Base-by-base conservation (phyloP, 192 early-diverging fungal genomes). In the Mortierella antarctica region DNA sequence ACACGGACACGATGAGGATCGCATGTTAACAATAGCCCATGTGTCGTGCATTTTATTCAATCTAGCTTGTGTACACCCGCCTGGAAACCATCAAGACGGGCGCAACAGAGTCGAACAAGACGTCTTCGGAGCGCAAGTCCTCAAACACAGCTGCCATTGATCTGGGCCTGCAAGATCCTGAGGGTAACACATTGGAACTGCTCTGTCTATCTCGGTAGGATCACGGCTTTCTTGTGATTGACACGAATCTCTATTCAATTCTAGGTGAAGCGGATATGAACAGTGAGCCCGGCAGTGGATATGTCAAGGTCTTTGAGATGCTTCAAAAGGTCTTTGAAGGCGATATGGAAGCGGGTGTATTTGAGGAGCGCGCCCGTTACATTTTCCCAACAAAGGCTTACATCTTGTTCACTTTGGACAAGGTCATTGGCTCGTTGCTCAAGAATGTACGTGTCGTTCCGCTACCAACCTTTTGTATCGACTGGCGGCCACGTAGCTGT, bases 351-450 rank as follows among this genome's bases (percentile, higher is more conserved):
- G 74, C 88, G 21, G 85, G 84, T 45, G 85, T 86, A 63, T 99
- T 94, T 88, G 98, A 99, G 70, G 97, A 99, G 62, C 87, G 87
- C 44, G 83, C 91, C 48, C 92, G 98, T 0, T 88, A 91, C 44
- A 83, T 99, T 82, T 98, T 95, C 83, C 91, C 92, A 17, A 97
- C 94, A 52, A 90, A 95, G 50, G 98, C 95, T 0, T 97, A 97
- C 72, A 74, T 93, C 51, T 87, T 96, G 23, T 93, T 97, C 63
- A 97, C 96, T 0, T 84, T 98, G 10, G 97, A 98, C 83, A 96
- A 95, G 74, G 86, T 97, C 41, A 87, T 94, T 23, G 91, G 92
- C 71, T 84, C 88, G 9, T 82, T 97, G 57, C 86, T 92, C 6
- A 99, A 98, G 85, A 92, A 93, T 79, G 91, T 92, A 83, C 59